These are phyloP conservation scores for Sparassis latifolia DNA, from an alignment of 1,284 basidiomycete species.

Conservation along the genomic window DNA sequence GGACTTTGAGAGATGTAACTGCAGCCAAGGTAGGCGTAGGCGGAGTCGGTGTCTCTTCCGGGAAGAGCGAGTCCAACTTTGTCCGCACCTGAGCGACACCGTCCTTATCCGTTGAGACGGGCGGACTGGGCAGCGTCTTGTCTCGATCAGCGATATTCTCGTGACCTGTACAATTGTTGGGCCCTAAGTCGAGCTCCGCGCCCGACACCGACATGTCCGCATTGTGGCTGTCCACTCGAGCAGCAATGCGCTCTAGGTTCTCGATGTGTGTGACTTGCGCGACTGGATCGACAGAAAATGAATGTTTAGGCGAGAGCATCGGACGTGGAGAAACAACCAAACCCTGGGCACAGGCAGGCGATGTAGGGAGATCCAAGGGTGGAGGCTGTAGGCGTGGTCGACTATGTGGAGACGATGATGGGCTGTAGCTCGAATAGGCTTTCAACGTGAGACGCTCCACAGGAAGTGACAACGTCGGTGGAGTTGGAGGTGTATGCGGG, in stretches of 20 bases:
- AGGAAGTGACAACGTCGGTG: slow-evolving; percentile 6
- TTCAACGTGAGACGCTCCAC: background rate
- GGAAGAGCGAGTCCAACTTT: slow-evolving; percentile 28
- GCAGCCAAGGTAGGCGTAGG: slow-evolving; percentile 49
- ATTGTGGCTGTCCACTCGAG: slow-evolving; percentile 33
- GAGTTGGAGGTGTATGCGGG: background rate
- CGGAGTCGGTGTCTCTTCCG: slow-evolving; percentile 27
- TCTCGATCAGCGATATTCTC: slow-evolving; percentile 21
- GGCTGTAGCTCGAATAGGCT: slow-evolving; percentile 2
- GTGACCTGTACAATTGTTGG: background rate
- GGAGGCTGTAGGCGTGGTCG: background rate
- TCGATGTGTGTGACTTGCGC: slow-evolving; percentile 42
- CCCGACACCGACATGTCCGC: slow-evolving; percentile 14
- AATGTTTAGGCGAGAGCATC: slow-evolving; percentile 50
- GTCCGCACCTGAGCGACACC: slow-evolving; percentile 15
- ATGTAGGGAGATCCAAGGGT: slow-evolving; percentile 9
- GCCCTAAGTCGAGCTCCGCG: slow-evolving; percentile 7
- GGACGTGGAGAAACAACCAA: slow-evolving; percentile 55
- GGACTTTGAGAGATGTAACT: slow-evolving; percentile 33
- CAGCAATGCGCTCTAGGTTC: slow-evolving; percentile 62
- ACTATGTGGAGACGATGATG: slow-evolving; percentile 14
- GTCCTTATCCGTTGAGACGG: slow-evolving; percentile 27
- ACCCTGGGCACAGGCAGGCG: slow-evolving; percentile 17
- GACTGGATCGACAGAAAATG: slow-evolving; percentile 36
- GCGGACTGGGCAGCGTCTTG: slow-evolving; percentile 57